Base-by-base conservation (phyloP, 129 eudicot genomes). In the Centrapalus pauciflorus region DNA sequence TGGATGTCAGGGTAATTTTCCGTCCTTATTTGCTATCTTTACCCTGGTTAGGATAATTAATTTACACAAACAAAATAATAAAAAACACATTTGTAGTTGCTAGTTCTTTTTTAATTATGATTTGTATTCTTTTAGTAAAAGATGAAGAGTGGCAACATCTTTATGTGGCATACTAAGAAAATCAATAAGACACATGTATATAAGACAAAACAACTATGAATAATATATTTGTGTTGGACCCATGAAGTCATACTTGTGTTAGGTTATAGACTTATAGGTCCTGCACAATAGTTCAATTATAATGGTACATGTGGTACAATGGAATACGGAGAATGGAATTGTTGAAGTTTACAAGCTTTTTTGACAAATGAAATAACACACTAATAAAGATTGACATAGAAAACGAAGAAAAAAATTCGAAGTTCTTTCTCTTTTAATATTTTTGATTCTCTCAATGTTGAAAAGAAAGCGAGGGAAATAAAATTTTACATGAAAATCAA, bases 1-100 rank as follows among this genome's bases (percentile, higher is more conserved):
- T 84, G 79, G 88, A 70, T 54, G 45, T 74, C 87, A 54, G 77
- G 99, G 99, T 94, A 73, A 14, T 38, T 61, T 51, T 35, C 26
- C 50, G 14, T 41, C 17, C 4, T 16, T 35, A 26, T 13, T 54
- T 35, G 35, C 52, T 11, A 68, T 49, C 4, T 16, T 4, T 27
- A 45, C 41, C 32, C 17, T 12, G 0, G 14, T 54, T 24, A 9
- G 16, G 33, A 54, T 54, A 12, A 6, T 21, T 24, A 25, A 40
- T 40, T 17, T 40, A 13, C 17, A 54, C 60, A 54, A 25, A 24
- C 59, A 23, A 54, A 54, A 54, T 12, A 54, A 54, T 12, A 54
- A 33, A 24, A 10, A 7, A 25, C 14, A 1, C 5, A 25, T 54
- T 17, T 7, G 60, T 5, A 0, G 60, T 24, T 40, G 5, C 17